phyloP scores from a whole-genome alignment of 306 rosid genomes.

The Cicer bijugum region DNA sequence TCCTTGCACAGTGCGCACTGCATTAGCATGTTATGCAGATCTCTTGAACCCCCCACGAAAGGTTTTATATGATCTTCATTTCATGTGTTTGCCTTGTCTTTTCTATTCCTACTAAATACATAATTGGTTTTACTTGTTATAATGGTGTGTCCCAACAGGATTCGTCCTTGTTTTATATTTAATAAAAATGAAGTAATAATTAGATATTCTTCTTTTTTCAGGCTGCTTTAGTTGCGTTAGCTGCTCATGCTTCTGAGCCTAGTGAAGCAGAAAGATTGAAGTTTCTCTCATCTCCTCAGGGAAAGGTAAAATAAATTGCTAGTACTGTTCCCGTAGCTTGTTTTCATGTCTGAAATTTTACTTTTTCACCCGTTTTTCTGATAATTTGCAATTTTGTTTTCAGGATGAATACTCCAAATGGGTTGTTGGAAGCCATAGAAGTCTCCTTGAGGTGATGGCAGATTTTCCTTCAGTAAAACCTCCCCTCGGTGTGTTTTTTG shows the following conservation, averaged over 20 bases:
- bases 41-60: conserved; percentile 86
- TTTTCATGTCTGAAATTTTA: conserved; percentile 9
- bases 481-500: conserved; percentile 95
- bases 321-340: conserved; percentile 8
- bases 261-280: conserved; percentile 79
- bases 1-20: conserved; percentile 75
- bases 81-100: conserved; percentile 22
- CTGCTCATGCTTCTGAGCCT: conserved; percentile 84
- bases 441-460: conserved; percentile 90
- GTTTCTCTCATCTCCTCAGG: conserved; percentile 82
- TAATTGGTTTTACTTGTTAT: conserved; percentile 16
- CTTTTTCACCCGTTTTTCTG: conserved; percentile 2
- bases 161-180: background rate
- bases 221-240: conserved; percentile 85
- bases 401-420: conserved; percentile 97
- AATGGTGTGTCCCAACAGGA: conserved; percentile 25
- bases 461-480: conserved; percentile 94
- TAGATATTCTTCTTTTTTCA: conserved; percentile 44
- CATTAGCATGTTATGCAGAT: conserved; percentile 85
- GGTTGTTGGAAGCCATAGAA: conserved; percentile 89
- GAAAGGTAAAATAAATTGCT: conserved; percentile 65
- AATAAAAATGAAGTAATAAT: conserved; percentile 16
- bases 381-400: conserved; percentile 34
- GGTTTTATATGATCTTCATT: conserved; percentile 52
- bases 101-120: background rate